Conservation (phyloP, 176 grass and related monocot genomes). For the Puya raimondii region DNA sequence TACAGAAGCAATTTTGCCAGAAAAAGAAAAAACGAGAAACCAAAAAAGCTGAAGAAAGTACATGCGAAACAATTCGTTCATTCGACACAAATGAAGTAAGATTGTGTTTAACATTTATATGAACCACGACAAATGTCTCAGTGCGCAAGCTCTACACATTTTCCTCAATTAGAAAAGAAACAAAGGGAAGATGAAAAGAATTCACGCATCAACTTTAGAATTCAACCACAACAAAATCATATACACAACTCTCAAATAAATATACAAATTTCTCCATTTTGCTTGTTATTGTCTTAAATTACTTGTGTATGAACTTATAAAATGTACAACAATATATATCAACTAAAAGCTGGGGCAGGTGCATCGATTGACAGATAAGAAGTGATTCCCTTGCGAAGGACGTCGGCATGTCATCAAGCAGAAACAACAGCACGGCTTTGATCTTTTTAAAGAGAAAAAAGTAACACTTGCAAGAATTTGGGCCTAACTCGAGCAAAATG, state of each 20-base stretch:
- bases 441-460: no score
- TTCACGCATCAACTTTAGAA: not conserved
- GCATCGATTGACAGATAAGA: not conserved
- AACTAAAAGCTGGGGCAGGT: not conserved
- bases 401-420: not conserved
- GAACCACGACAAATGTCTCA: not conserved
- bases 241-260: not conserved
- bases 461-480: not conserved
- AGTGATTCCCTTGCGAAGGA: not conserved
- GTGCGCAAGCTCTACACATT: not conserved
- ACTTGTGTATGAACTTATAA: not conserved
- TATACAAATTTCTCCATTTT: not conserved
- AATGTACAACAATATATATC: not conserved
- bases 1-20: no score
- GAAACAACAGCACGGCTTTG: not conserved
- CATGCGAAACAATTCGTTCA: no score
- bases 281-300: not conserved
- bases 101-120: no score
- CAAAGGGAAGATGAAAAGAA: not conserved
- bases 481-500: not conserved
- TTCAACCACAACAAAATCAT: not conserved
- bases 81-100: no score
- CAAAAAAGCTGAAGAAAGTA: no score
- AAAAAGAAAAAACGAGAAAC: no score
- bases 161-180: conserved; percentile 1